Base-by-base conservation (phyloP, 1,284 basidiomycete species). In the Cutaneotrichosporon mucoides region DNA sequence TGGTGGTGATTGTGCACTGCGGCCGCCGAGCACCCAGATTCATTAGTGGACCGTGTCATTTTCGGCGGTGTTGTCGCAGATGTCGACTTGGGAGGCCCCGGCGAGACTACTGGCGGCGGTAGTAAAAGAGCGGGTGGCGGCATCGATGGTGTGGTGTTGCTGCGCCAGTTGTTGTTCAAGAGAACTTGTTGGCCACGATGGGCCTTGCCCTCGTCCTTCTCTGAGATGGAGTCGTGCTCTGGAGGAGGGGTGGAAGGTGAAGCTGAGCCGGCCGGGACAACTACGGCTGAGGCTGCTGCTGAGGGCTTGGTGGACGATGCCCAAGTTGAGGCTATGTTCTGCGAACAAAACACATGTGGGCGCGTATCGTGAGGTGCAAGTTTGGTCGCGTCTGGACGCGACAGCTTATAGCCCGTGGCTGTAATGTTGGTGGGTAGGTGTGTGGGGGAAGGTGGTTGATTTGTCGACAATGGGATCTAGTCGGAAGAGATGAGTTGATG, bases 331-430 rank as follows among this genome's bases (percentile, higher is more conserved):
- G 49, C 49, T 51, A 51, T 40, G 49, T 51, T 38, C 38, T 41
- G 38, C n/a, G 49, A 33, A 51, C 49, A 40, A 51, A 40, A 42
- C 37, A 51, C 49, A 51, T 51, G 49, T 51, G 49, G 3, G 49
- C 49, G 46, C 24, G 10, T 35, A 12, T 36, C 34, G 34, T 11
- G 34, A 34, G 46, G 46, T 5, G 33, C 34, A 36, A 11, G 34
- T 46, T 6, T n/a, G 11, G 38, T 50, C 38, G 49, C 49, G 49
- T 40, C 37, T 15, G 38, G 38, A 51, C 37, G 49, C 49, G 38
- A 41, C 49, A 33, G 45, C 38, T 40, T 8, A 12, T 9, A 40
- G 38, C 38, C 15, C 9, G 15, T 16, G 44, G 24, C 44, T 13
- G 44, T 16, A 46, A 46, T 46, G 44, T 6, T 46, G 44, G 24